A percentile compares a stretch with the other conserved stretches of the same genome.
Evolutionary conservation across 176 grass and related monocot species (phyloP).

Genomic region (Thalia dealbata): DNA sequence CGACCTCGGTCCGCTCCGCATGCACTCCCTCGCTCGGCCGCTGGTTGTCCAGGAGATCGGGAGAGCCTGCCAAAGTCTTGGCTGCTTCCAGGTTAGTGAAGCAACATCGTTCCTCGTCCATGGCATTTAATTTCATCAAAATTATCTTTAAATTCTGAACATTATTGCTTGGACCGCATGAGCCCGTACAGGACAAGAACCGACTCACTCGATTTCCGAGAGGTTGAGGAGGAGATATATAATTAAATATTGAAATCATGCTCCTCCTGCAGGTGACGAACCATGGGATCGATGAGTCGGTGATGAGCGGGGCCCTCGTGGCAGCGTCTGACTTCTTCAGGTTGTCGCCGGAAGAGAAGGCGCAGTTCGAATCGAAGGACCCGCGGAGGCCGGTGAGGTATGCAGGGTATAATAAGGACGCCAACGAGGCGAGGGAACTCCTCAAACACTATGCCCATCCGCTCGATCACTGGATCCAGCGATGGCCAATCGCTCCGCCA

Average conservation of each 20-base stretch:
- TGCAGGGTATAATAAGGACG: conserved; percentile 27
- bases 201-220: no score
- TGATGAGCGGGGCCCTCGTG: conserved; percentile 40
- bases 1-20: conserved; percentile 32
- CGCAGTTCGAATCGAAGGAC: conserved; percentile 40
- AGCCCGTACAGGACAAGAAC: no score
- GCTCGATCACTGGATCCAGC: conserved; percentile 36
- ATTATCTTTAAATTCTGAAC: no score
- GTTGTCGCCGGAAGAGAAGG: conserved; percentile 32
- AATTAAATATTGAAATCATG: no score
- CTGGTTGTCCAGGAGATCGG: conserved; percentile 13
- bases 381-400: conserved; percentile 42
- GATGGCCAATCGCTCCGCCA: conserved; percentile 46
- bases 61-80: conserved; percentile 33
- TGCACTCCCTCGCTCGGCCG: conserved; percentile 5
- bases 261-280: conserved; percentile 42
- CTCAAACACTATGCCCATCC: conserved; percentile 78
- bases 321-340: conserved; percentile 51
- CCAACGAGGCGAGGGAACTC: conserved; percentile 36
- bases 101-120: no score
- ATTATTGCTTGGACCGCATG: no score
- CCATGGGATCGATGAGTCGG: conserved; percentile 44
- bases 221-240: no score
- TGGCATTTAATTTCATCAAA: no score
- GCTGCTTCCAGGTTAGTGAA: conserved; percentile 46